Evolutionary conservation across 495 filamentous ascomycete genomes (phyloP).

Genomic region (Daldinia loculata): DNA sequence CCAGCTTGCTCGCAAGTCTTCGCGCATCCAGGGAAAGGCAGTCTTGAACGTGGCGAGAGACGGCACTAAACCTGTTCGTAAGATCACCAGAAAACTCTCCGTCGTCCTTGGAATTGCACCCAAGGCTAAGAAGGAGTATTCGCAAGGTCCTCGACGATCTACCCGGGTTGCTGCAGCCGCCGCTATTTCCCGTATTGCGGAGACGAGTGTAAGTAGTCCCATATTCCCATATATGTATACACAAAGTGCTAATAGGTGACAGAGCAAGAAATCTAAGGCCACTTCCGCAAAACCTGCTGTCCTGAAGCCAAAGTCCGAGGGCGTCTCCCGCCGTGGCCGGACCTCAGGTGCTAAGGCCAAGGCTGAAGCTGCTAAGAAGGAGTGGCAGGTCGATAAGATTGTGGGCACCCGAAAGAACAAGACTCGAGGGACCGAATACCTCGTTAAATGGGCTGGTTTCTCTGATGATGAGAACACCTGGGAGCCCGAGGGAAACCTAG

Average conservation of each 20-base stretch:
- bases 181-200: background rate
- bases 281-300: background rate
- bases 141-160: background rate
- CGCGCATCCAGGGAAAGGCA: background rate
- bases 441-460: conserved; percentile 56
- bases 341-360: background rate
- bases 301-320: background rate
- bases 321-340: background rate
- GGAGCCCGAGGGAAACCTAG: conserved; percentile 48
- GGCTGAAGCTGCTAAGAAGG: background rate
- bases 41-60: no score
- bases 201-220: background rate
- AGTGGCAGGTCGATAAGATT: background rate
- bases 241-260: background rate
- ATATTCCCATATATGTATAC: background rate
- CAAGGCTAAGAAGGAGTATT: background rate
- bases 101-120: background rate
- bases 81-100: background rate
- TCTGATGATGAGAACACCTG: conserved; percentile 49
- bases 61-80: background rate
- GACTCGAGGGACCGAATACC: conserved; percentile 38
- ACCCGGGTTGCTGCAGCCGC: background rate
- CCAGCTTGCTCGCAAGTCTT: background rate
- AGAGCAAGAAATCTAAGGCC: background rate
- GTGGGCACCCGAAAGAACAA: background rate